Evolutionary conservation across 768 basidiomycete species (phyloP).

Genomic region (Boletus insuetus): DNA sequence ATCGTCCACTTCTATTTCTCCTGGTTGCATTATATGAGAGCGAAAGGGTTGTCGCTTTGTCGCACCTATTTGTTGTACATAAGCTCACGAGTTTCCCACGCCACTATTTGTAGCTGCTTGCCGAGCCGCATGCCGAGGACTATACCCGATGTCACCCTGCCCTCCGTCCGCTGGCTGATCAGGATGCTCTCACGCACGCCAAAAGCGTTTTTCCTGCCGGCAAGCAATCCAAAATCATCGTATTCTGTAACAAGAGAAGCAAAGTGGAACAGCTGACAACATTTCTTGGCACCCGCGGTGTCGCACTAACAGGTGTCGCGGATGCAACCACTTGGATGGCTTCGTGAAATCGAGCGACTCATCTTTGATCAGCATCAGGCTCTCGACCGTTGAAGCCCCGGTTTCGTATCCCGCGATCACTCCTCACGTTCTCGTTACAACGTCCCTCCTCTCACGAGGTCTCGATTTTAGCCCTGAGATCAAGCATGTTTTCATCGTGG

Average conservation of each 20-base stretch:
- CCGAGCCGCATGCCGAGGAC: no score
- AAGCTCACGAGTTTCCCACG: no score
- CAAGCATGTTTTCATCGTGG: constrained; percentile 81
- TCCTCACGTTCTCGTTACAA: constrained; percentile 80
- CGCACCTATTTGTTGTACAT: no score
- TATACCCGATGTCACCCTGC: no score
- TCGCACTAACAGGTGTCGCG: constrained; percentile 65
- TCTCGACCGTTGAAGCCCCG: neutral
- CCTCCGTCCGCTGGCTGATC: no score
- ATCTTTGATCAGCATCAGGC: neutral
- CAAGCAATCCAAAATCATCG: constrained; percentile 62
- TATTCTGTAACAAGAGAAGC: constrained; percentile 79
- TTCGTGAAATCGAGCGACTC: constrained; percentile 49
- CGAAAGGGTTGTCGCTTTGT: no score
- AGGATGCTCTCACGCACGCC: constrained; percentile 44
- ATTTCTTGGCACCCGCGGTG: constrained; percentile 57
- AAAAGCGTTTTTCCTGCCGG: constrained; percentile 21
- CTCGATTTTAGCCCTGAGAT: constrained; percentile 81
- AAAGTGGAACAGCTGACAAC: constrained; percentile 62
- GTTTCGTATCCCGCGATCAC: constrained; percentile 30
- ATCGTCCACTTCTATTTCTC: no score
- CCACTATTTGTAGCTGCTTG: no score
- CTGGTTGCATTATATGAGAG: no score
- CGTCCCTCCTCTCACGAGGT: constrained; percentile 86
- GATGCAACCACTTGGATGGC: constrained; percentile 62